Percentiles rank a stretch among this genome's conserved stretches.
Conservation (phyloP, 2,329 filamentous ascomycete species). For the Chaetothyriales sp. region DNA sequence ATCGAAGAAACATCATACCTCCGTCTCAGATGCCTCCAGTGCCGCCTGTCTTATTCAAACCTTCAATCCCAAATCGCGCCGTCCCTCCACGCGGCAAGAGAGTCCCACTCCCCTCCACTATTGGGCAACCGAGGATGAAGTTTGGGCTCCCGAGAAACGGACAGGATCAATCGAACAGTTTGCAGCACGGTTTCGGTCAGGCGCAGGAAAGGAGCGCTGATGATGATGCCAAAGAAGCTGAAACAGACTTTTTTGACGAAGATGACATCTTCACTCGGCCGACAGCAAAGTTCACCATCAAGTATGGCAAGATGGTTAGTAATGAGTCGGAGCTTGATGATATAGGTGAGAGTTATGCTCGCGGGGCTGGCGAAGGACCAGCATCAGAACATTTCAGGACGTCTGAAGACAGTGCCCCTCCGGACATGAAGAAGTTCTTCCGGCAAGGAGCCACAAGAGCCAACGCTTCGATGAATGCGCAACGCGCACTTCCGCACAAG, state of each 20-base stretch:
- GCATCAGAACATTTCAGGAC: constrained; percentile 13
- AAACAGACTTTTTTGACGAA: constrained; percentile 22
- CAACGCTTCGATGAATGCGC: background rate
- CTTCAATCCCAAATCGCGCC: constrained; percentile 20
- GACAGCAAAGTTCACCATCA: constrained; percentile 29
- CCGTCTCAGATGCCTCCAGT: constrained; percentile 68
- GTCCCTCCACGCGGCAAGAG: constrained; percentile 27
- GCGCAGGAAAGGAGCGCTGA: constrained; percentile 27
- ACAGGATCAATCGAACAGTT: constrained; percentile 45
- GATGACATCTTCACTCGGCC: constrained; percentile 32
- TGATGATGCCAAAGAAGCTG: constrained; percentile 40
- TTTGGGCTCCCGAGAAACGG: background rate
- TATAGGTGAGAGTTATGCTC: constrained; percentile 20
- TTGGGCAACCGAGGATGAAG: background rate
- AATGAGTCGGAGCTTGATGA: constrained; percentile 23
- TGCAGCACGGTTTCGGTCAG: constrained; percentile 60
- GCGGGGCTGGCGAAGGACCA: constrained; percentile 11
- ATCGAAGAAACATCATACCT: constrained; percentile 58
- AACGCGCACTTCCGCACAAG: background rate
- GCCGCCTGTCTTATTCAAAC: constrained; percentile 34
- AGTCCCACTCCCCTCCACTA: background rate
- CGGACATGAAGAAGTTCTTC: constrained; percentile 10
- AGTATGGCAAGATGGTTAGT: constrained; percentile 28
- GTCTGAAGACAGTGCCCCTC: constrained; percentile 13
- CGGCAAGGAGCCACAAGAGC: background rate